Evolutionary conservation across 2,329 filamentous ascomycete species (phyloP).

Genomic region (Colletotrichum melonis): DNA sequence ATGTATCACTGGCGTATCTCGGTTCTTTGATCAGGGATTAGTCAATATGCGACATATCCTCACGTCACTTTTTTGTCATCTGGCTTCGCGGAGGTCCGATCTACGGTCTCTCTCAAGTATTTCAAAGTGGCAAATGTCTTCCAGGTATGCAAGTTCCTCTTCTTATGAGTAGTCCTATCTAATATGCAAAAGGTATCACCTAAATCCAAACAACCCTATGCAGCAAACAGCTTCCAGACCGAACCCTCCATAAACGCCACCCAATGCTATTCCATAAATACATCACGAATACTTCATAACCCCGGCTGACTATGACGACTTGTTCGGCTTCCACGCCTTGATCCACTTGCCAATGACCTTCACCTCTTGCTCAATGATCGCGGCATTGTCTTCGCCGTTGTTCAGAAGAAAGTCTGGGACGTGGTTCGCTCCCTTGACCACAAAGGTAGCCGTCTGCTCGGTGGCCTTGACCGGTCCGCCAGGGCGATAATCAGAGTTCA

Average conservation of each 20-base stretch:
- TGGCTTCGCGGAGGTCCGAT: too few relatives aligned
- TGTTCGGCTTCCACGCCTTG: conserved; percentile 31
- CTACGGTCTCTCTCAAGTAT: neutral
- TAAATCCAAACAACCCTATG: neutral
- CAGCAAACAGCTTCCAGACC: neutral
- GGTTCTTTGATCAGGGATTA: neutral
- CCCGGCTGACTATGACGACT: neutral
- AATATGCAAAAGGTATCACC: conserved; percentile 7
- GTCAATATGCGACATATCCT: neutral
- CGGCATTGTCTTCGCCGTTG: neutral
- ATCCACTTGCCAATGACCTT: conserved; percentile 31
- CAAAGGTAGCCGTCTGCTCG: conserved; percentile 15
- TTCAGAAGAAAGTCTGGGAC: conserved; percentile 15
- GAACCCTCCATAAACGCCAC: neutral
- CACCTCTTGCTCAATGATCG: conserved; percentile 12
- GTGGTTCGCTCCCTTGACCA: conserved; percentile 20
- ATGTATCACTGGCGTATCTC: neutral
- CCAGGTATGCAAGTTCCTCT: neutral
- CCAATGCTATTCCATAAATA: neutral
- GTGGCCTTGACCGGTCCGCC: conserved; percentile 20
- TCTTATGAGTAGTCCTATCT: neutral
- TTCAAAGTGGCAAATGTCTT: neutral
- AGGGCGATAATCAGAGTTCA: conserved; percentile 29
- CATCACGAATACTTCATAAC: neutral
- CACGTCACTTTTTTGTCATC: neutral